Conservation (phyloP, 1,139 yeast species). For the Williopsis jadinii region DNA sequence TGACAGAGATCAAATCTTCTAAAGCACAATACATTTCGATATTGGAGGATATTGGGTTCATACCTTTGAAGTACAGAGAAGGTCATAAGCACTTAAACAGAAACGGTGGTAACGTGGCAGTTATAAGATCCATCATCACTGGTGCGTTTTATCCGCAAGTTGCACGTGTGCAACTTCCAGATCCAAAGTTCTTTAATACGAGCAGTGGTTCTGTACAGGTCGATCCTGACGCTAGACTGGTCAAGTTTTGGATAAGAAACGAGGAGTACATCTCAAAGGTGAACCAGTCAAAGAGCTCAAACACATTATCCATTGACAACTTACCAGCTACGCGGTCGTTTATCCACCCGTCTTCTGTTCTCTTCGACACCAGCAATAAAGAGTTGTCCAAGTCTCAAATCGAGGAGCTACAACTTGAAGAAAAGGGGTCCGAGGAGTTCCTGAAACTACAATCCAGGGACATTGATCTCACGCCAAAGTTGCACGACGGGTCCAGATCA, state of each 20-base stretch:
- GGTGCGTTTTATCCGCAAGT: conserved; percentile 81
- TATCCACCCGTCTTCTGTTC: conserved; percentile 74
- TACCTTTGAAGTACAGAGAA: conserved; percentile 42
- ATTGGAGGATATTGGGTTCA: conserved; percentile 70
- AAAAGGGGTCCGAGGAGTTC: conserved; percentile 34
- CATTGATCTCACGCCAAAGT: conserved; percentile 32
- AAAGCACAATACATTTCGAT: conserved; percentile 60
- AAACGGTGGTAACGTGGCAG: conserved; percentile 40
- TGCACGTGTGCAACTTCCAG: conserved; percentile 77
- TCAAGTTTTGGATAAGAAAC: conserved; percentile 68
- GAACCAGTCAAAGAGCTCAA: conserved; percentile 5
- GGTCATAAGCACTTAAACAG: conserved; percentile 32
- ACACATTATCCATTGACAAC: conserved; percentile 12
- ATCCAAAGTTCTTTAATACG: conserved; percentile 64
- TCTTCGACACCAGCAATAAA: conserved; percentile 39
- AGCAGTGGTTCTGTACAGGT: conserved; percentile 74
- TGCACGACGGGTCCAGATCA: conserved; percentile 9
- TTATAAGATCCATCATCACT: conserved; percentile 62
- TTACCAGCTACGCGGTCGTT: conserved; percentile 65
- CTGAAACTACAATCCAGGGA: conserved; percentile 18
- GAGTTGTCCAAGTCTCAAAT: conserved; percentile 22
- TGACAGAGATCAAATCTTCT: conserved; percentile 68
- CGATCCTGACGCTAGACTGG: conserved; percentile 73
- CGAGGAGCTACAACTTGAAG: conserved; percentile 21
- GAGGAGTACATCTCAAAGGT: conserved; percentile 36